A percentile compares a stretch with the other conserved stretches of the same genome.
These are phyloP conservation scores for Phaseolus lunatus DNA, from an alignment of 306 rosid genomes.

Conservation along the genomic window DNA sequence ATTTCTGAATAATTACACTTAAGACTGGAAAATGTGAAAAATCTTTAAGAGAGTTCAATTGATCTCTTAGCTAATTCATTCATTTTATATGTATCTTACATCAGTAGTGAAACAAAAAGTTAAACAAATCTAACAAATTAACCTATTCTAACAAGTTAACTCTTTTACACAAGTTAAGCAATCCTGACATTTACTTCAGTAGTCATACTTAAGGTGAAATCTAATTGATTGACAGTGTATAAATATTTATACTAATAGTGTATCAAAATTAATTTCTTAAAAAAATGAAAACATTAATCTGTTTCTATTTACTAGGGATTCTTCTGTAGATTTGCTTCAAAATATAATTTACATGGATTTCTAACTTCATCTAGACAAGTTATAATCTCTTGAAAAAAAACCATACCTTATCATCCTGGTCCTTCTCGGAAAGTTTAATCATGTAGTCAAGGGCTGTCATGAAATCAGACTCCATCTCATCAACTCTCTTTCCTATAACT, in stretches of 20 bases:
- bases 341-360: conserved; percentile 5
- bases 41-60: too few relatives aligned
- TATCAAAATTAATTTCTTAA: not conserved
- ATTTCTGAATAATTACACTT: not conserved
- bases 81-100: too few relatives aligned
- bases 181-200: not conserved
- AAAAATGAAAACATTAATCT: not conserved
- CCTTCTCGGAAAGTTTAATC: conserved; percentile 83
- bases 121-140: too few relatives aligned
- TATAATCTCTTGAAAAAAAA: conserved; percentile 34
- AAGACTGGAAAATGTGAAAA: too few relatives aligned
- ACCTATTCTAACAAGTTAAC: too few relatives aligned
- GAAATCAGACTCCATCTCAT: conserved; percentile 91
- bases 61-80: too few relatives aligned
- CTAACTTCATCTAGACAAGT: not conserved
- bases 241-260: not conserved
- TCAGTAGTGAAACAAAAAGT: too few relatives aligned
- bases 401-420: conserved; percentile 83
- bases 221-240: not conserved
- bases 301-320: not conserved
- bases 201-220: not conserved
- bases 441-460: conserved; percentile 95
- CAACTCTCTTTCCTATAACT: conserved; percentile 93
- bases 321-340: not conserved
- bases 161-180: too few relatives aligned